Evolutionary conservation across 768 basidiomycete species (phyloP).

Genomic region (Pleurotus giganteus): DNA sequence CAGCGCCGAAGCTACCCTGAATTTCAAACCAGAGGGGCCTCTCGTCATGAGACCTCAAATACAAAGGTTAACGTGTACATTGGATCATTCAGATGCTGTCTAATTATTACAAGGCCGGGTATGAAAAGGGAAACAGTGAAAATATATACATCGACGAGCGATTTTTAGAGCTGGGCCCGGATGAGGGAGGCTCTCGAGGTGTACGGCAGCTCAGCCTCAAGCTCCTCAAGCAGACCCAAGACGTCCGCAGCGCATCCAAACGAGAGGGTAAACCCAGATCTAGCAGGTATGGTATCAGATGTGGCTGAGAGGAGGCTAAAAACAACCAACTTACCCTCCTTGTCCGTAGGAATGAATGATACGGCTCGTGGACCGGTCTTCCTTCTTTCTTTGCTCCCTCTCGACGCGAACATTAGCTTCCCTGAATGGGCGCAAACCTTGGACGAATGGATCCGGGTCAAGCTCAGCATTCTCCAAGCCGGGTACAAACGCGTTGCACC

Average conservation of each 20-base stretch:
- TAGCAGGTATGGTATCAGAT: background rate
- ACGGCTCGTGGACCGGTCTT: slow-evolving; percentile 14
- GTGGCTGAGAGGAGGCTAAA: background rate
- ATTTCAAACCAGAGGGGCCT: too few species aligned
- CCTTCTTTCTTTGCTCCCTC: slow-evolving; percentile 17
- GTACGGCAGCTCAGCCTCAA: slow-evolving; percentile 11
- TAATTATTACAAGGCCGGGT: too few species aligned
- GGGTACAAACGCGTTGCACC: slow-evolving; percentile 27
- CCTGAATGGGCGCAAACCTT: slow-evolving; percentile 28
- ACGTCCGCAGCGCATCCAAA: slow-evolving; percentile 25
- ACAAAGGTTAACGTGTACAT: too few species aligned
- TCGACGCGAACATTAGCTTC: slow-evolving; percentile 26
- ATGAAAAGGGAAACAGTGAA: too few species aligned
- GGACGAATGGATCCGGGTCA: slow-evolving; percentile 23
- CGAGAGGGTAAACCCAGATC: slow-evolving; percentile 20
- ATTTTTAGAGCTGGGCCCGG: slow-evolving; percentile 1
- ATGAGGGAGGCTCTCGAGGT: background rate
- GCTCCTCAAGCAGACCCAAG: slow-evolving; percentile 12
- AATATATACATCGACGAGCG: too few species aligned
- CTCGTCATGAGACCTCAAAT: too few species aligned
- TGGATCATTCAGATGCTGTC: too few species aligned
- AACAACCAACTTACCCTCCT: slow-evolving; percentile 16
- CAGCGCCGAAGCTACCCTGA: too few species aligned
- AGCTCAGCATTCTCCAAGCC: slow-evolving; percentile 24
- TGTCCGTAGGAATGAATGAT: slow-evolving; percentile 27